phyloP scores from a whole-genome alignment of 352 stramenopile genomes.

The Pythium angustatum region DNA sequence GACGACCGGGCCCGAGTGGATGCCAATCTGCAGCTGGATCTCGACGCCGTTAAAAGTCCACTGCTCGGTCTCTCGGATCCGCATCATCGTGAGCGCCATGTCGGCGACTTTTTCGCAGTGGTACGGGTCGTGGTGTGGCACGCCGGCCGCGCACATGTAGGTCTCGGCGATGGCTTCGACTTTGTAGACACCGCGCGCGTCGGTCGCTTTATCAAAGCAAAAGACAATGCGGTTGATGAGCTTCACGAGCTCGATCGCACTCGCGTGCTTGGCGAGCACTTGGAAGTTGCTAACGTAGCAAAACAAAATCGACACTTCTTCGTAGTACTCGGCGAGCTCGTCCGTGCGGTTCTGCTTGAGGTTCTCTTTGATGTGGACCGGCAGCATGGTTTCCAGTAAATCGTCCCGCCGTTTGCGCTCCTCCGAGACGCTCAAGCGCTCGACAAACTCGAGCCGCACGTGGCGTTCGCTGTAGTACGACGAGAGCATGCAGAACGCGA shows the following conservation, averaged over 20 bases:
- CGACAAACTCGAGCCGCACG: constrained; percentile 66
- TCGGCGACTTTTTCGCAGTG: constrained; percentile 75
- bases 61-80: constrained; percentile 63
- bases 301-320: constrained; percentile 83
- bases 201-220: constrained; percentile 79
- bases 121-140: constrained; percentile 62
- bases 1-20: constrained; percentile 79
- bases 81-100: constrained; percentile 78
- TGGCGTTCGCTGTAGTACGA: constrained; percentile 67
- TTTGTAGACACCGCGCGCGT: constrained; percentile 79
- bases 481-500: constrained; percentile 68
- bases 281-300: constrained; percentile 86
- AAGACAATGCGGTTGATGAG: constrained; percentile 88
- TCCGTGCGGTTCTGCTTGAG: constrained; percentile 73
- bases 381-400: constrained; percentile 74
- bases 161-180: constrained; percentile 86
- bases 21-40: constrained; percentile 82
- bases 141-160: constrained; percentile 79
- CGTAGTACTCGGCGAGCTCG: constrained; percentile 66
- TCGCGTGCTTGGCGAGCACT: constrained; percentile 58
- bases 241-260: constrained; percentile 76
- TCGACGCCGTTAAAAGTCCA: constrained; percentile 73
- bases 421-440: constrained; percentile 57
- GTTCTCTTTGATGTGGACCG: constrained; percentile 74
- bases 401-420: constrained; percentile 72